Evolutionary conservation across 225 moss, liverwort and hornwort genomes (phyloP), one percentile per base, ranked within the genome.

Genomic region (Neckera pumila): DNA sequence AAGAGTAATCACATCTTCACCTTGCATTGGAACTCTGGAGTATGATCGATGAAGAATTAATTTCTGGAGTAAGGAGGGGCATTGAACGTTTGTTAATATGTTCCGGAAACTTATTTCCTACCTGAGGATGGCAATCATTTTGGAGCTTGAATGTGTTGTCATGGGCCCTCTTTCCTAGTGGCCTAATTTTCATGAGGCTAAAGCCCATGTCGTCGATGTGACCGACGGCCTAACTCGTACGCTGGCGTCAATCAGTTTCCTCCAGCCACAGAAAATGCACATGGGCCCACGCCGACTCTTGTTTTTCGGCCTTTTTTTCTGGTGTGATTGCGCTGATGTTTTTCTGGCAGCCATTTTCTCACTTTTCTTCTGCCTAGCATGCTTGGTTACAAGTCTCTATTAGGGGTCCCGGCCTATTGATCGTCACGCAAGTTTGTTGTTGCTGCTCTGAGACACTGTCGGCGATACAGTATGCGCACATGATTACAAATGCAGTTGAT

Each of bases 331-430:
- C 42, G 43, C 75, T 74, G 34, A 57, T 18, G 69, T 56, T 65
- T 51, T 36, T 34, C 33, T 80, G 38, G 71, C 72, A 69, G 69
- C 45, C 70, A 17, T 86, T 90, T 90, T 56, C 78, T 66, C 26
- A 58, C 49, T 81, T 66, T 19, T 40, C 40, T 16, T 59, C 76
- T 86, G 80, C 84, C 84, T 82, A 49, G 23, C 38, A n/a, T 27
- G 85, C 85, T 82, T 82, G 88, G 71, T 88, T 70, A 49, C 71
- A 63, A 63, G 89, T 84, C 90, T 78, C 82, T 85, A 34, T 72
- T 62, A 77, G 59, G 57, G 61, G 86, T 67, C 84, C 89, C 60
- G 23, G 45, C n/a, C 47, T 47, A 1, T 80, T 74, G 38, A 51
- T 63, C 85, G 79, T 85, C 88, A 83, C 77, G 67, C 79, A 84